Evolutionary conservation across 2,329 filamentous ascomycete species (phyloP).

Genomic region (Fusarium verrucosum): DNA sequence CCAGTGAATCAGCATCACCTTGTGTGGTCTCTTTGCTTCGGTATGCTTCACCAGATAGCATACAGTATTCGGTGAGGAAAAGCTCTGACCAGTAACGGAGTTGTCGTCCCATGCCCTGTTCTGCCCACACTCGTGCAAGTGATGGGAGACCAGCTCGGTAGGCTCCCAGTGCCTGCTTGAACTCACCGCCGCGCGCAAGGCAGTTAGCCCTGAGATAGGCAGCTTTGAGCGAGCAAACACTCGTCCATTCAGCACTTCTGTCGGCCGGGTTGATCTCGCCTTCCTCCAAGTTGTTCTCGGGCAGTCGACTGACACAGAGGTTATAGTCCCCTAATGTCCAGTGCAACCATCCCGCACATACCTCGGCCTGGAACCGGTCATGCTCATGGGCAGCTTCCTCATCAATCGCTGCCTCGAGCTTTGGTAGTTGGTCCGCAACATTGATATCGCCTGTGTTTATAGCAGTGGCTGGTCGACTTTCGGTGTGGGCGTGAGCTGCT

Average conservation of each 20-base stretch:
- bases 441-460: conserved; percentile 57
- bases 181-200: conserved; percentile 59
- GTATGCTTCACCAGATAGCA: conserved; percentile 70
- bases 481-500: conserved; percentile 22
- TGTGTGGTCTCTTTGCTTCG: conserved; percentile 61
- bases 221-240: conserved; percentile 81
- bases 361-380: conserved; percentile 79
- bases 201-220: conserved; percentile 79
- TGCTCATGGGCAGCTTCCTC: conserved; percentile 63
- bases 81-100: conserved; percentile 82
- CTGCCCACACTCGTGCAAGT: conserved; percentile 62
- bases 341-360: conserved; percentile 86
- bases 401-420: conserved; percentile 66
- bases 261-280: conserved; percentile 62
- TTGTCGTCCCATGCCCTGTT: conserved; percentile 67
- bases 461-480: conserved; percentile 54
- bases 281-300: conserved; percentile 66
- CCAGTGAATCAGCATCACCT: conserved; percentile 62
- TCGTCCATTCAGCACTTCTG: conserved; percentile 76
- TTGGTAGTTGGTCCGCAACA: conserved; percentile 56
- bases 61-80: conserved; percentile 77
- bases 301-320: conserved; percentile 65
- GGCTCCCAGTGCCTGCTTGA: conserved; percentile 69
- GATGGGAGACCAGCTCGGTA: conserved; percentile 74
- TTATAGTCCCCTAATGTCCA: conserved; percentile 78